Conservation (phyloP, 345 rosid species). For the Dovyalis caffra region DNA sequence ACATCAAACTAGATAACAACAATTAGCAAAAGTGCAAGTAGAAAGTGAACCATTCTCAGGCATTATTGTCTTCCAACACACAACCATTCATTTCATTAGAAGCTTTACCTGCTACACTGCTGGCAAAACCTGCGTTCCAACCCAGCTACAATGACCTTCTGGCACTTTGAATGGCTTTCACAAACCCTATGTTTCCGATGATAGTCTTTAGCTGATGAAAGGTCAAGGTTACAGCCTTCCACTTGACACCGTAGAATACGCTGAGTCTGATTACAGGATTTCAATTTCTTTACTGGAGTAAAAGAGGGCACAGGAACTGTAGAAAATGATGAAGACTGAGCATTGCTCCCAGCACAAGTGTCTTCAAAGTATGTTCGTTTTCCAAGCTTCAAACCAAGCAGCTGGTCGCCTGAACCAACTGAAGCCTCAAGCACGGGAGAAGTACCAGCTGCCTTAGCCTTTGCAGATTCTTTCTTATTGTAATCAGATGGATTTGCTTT, state of each 20-base stretch:
- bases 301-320: conserved; percentile 37
- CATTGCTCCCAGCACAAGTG: conserved; percentile 46
- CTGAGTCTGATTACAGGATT: conserved; percentile 43
- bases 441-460: conserved; percentile 23
- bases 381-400: conserved; percentile 80
- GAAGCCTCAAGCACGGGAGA: conserved; percentile 58
- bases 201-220: conserved; percentile 78
- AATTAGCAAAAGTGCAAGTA: not conserved
- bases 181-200: conserved; percentile 84
- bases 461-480: conserved; percentile 38
- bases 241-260: conserved; percentile 62
- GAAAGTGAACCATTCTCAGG: not conserved
- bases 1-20: conserved; percentile 3
- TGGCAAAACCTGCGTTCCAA: conserved; percentile 91
- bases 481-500: conserved; percentile 43
- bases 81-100: not conserved
- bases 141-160: conserved; percentile 74
- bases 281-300: conserved; percentile 63
- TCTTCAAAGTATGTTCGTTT: conserved; percentile 70
- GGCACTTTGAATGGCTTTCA: conserved; percentile 73
- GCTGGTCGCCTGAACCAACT: conserved; percentile 67
- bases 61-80: not conserved
- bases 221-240: conserved; percentile 81
- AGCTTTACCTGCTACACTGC: conserved; percentile 87
- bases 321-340: conserved; percentile 43